Base-by-base conservation (phyloP, 768 basidiomycete genomes). In the Psilocybe tampanensis region DNA sequence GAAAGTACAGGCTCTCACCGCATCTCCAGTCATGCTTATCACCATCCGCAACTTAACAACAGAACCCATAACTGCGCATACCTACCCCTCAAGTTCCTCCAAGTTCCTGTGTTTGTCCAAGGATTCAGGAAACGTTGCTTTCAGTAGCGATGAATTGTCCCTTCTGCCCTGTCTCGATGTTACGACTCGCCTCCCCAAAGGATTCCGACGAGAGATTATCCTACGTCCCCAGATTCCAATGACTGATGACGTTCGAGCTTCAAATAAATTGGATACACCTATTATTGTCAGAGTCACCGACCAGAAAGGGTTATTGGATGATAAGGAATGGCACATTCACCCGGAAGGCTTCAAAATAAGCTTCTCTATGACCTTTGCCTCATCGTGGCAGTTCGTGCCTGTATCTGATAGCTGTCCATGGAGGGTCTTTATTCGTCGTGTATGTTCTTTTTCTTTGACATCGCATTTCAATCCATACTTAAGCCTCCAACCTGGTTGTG, bases 361-460 rank as follows among this genome's bases (percentile, higher is more conserved):
- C 8, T 44, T 75, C 22, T 71, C 74, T 26, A 61, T 73, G 58
- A 58, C 64, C 15, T 55, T 70, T 11, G 59, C 72, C 1, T 74
- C 77, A 15, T 73, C 67, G n/a, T 86, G 85, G 83, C 73, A 77
- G 60, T 66, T 69, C 23, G 62, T 86, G 12, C 44, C 64, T 1
- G 69, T 79, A 8, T 70, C 73, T 8, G 71, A 75, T 11, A 73
- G 74, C 41, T 83, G 76, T 61, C 81, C 82, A 2, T 90, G 87
- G 86, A 69, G 75, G 34, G 64, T 89, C 22, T 90, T 85, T 63
- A 72, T 77, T 44, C 76, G 74, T 59, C 76, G 76, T 68, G 88
- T 89, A 59, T 47, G 80, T 68, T 23, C 42, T 32, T 22, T 12
- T 56, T 50, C 13, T 18, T 52, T 15, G 1, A 32, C 12, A 19